Evolutionary conservation across 2,329 filamentous ascomycete genomes (phyloP), one percentile per base, ranked within the genome.

Genomic region (Pseudocercospora macadamiae): DNA sequence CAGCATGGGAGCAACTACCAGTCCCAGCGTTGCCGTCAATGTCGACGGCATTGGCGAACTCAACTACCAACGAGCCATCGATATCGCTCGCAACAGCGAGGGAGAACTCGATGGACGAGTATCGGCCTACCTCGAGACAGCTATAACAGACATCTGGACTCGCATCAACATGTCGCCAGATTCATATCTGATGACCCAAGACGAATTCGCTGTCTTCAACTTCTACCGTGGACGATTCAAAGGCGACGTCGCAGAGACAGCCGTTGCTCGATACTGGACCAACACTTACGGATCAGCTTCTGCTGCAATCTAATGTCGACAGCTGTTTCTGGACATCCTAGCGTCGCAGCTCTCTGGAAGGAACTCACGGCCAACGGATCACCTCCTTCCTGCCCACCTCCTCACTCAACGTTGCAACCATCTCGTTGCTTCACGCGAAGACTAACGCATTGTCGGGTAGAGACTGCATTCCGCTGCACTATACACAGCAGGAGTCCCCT

Each of bases 151-250:
- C 62, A 84, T 93, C 63, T 93, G 90, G 89, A 72, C 71, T 42
- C 87, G 85, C 66, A 82, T 96, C 57, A 77, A 86, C 67, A 78
- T 80, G 3, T 78, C 87, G 28, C 89, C 89, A 1, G 76, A 83
- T 51, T 79, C 80, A n/a, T 96, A 93, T 74, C 75, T 95, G 64
- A 86, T 96, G 79, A 86, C 80, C 30, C 80, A 83, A 62, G 86
- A 91, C 74, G 91, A 96, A 76, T 96, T 95, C 70, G 86, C 89
- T 55, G 82, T 96, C 60, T 92, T 96, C 84, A 96, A 95, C 79
- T 93, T 88, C 75, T 93, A 89, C 74, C 87, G 89, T 62, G 76
- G 83, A 62, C 83, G 88, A 8, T 91, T 89, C 70, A 73, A 77
- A 26, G 83, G 84, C 60, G 77, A 76, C 14, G 69, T 83, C 49